These are phyloP conservation scores for Sporopachydermia cereana DNA, from an alignment of 1,139 yeast genomes.

Conservation along the genomic window DNA sequence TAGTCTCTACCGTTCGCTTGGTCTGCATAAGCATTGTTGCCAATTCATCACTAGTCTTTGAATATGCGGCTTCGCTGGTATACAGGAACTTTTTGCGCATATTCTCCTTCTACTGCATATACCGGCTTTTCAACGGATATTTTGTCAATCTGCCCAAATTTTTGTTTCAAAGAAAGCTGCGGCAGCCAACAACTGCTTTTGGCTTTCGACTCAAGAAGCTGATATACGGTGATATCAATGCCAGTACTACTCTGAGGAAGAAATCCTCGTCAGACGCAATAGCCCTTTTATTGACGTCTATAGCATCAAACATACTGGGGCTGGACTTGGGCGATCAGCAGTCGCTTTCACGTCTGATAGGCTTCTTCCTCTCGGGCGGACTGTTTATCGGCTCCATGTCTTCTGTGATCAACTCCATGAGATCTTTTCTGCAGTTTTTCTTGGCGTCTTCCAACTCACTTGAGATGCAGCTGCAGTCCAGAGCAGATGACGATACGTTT, in stretches of 20 bases:
- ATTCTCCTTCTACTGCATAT: slow-evolving; percentile 54
- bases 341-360: slow-evolving; percentile 50
- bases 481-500: slow-evolving; percentile 4
- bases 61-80: neutral
- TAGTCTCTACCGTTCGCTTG: neutral
- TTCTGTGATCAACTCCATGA: slow-evolving; percentile 44
- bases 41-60: neutral
- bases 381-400: slow-evolving; percentile 58
- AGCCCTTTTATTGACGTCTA: slow-evolving; percentile 10
- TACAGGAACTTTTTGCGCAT: slow-evolving; percentile 7
- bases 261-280: slow-evolving; percentile 7
- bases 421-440: slow-evolving; percentile 21
- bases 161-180: slow-evolving; percentile 1
- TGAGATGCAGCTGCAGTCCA: slow-evolving; percentile 6
- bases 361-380: slow-evolving; percentile 52
- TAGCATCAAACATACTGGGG: neutral
- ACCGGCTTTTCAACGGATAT: slow-evolving; percentile 42
- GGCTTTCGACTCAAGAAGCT: neutral
- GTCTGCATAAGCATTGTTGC: neutral
- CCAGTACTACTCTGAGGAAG: neutral
- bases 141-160: slow-evolving; percentile 29
- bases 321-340: slow-evolving; percentile 17
- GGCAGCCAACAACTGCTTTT: neutral
- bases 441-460: slow-evolving; percentile 15
- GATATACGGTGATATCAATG: neutral